These are phyloP conservation scores for Toxoplasma gondii DNA, from an alignment of 169 alveolate genomes.

Conservation along the genomic window DNA sequence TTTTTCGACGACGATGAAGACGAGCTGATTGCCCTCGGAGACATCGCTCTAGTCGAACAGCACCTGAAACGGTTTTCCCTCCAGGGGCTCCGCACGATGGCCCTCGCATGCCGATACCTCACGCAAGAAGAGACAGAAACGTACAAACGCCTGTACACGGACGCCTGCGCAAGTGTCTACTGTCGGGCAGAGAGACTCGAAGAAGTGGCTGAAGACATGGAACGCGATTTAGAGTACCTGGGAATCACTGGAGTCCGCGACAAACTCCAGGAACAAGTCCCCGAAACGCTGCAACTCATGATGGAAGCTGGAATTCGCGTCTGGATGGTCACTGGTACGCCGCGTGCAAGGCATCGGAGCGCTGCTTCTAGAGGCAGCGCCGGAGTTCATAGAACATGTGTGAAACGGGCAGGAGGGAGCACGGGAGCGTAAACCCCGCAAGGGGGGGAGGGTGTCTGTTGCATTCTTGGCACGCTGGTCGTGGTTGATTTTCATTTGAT, in stretches of 20 bases:
- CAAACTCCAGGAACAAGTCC: constrained; percentile 96
- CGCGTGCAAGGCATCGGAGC: background rate
- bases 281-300: constrained; percentile 93
- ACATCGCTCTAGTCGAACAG: constrained; percentile 46
- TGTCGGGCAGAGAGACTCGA: constrained; percentile 81
- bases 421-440: no score
- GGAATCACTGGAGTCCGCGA: constrained; percentile 99
- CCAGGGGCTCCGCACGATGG: constrained; percentile 63
- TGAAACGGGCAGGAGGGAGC: no score
- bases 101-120: constrained; percentile 53
- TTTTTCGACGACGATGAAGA: constrained; percentile 22
- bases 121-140: constrained; percentile 57
- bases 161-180: constrained; percentile 69
- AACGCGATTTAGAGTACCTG: constrained; percentile 89
- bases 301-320: constrained; percentile 95
- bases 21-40: background rate
- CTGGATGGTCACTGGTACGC: constrained; percentile 98
- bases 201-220: constrained; percentile 86
- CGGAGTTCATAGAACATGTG: no score
- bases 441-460: no score
- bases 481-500: no score
- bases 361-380: no score
- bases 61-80: constrained; percentile 59
- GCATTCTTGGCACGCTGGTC: no score
- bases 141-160: constrained; percentile 56